Conservation (phyloP, 371 early-diverging fungal species). For the Basidiobolus meristosporus region DNA sequence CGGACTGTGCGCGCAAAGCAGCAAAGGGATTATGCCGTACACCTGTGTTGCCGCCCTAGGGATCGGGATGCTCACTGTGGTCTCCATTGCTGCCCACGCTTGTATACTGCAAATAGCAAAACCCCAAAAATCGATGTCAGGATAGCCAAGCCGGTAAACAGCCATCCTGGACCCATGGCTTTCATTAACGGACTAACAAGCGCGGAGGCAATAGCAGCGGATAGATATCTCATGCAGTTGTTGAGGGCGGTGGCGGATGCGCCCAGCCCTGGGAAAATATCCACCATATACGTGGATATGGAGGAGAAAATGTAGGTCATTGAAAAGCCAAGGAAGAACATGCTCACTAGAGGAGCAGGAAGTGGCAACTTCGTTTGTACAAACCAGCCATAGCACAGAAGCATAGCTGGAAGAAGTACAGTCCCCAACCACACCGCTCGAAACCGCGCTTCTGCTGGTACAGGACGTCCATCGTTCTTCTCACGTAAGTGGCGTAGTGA, state of each 20-base stretch:
- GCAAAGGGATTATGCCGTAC: too few species aligned
- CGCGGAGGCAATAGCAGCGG: slow-evolving; percentile 15
- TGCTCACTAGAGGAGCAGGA: slow-evolving; percentile 8
- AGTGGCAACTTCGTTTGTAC: slow-evolving; percentile 9
- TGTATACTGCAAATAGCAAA: slow-evolving; percentile 1
- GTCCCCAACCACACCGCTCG: slow-evolving; percentile 17
- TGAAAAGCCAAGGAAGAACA: slow-evolving; percentile 15
- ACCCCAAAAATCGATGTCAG: slow-evolving; percentile 10
- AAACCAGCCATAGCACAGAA: slow-evolving; percentile 25
- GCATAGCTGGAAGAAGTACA: slow-evolving; percentile 10
- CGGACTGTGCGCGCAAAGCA: too few species aligned
- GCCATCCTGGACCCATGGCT: slow-evolving; percentile 19
- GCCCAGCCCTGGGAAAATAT: slow-evolving; percentile 13
- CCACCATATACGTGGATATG: slow-evolving; percentile 19
- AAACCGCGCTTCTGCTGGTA: slow-evolving; percentile 12
- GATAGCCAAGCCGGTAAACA: slow-evolving; percentile 14
- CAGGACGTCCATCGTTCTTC: not conserved
- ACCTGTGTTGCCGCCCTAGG: too few species aligned
- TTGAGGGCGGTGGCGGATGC: slow-evolving; percentile 19
- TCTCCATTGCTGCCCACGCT: not conserved
- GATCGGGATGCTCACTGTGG: too few species aligned
- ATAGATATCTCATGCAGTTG: slow-evolving; percentile 17
- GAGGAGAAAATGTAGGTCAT: slow-evolving; percentile 5
- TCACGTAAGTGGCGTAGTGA: slow-evolving; percentile 3
- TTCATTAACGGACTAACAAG: slow-evolving; percentile 13